A percentile compares a stretch with the other conserved stretches of the same genome.
phyloP scores from a whole-genome alignment of 2,329 filamentous ascomycete genomes.

The Clonostachys rhizophaga region DNA sequence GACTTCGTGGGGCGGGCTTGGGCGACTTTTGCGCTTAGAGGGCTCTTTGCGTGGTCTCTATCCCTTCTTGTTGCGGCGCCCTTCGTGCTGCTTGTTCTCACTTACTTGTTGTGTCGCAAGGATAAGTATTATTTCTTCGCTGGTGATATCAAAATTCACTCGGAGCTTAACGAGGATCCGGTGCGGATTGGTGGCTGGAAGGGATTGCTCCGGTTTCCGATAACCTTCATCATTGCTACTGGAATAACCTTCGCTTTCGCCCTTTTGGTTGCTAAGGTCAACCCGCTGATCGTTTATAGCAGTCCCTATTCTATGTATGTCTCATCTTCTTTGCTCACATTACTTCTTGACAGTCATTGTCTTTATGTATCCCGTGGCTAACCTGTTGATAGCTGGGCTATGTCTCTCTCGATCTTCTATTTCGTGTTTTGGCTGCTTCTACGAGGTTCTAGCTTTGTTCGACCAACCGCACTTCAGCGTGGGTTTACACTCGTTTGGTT shows the following conservation, averaged over 20 bases:
- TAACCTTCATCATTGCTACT: constrained; percentile 65
- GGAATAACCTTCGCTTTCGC: constrained; percentile 68
- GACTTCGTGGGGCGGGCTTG: constrained; percentile 81
- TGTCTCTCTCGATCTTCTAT: constrained; percentile 79
- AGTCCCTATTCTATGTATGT: constrained; percentile 72
- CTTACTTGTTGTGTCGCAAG: constrained; percentile 61
- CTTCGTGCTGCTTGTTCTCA: constrained; percentile 64
- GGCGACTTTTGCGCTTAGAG: constrained; percentile 73
- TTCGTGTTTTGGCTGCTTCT: constrained; percentile 79
- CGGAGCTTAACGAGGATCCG: constrained; percentile 53
- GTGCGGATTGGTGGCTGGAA: constrained; percentile 70
- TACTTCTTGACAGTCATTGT: neutral
- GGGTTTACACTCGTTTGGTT: constrained; percentile 82
- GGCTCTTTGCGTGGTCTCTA: constrained; percentile 84
- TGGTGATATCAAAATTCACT: constrained; percentile 48
- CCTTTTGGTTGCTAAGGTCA: constrained; percentile 74
- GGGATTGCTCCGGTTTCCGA: constrained; percentile 79
- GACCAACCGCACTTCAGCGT: constrained; percentile 82
- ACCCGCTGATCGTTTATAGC: constrained; percentile 88
- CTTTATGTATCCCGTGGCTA: neutral
- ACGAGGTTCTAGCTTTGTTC: constrained; percentile 69
- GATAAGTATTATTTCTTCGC: constrained; percentile 91
- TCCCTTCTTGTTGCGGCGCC: constrained; percentile 78
- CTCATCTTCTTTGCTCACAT: too few relatives aligned
- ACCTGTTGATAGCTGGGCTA: constrained; percentile 58